Conservation (phyloP, 169 alveolate species). For the Plasmodium ovale region DNA sequence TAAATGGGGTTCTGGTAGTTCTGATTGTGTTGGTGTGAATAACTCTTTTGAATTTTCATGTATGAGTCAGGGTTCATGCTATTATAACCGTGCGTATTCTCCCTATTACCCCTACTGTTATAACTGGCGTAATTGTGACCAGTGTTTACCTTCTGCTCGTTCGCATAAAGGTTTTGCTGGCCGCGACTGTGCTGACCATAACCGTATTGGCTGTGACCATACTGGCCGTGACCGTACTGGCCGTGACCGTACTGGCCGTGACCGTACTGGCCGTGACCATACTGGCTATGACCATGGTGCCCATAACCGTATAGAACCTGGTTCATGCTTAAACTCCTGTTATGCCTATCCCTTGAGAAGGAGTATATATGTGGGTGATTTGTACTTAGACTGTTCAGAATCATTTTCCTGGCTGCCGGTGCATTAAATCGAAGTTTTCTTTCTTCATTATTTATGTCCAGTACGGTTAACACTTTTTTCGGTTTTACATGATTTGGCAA, state of each 20-base stretch:
- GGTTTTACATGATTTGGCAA: slow-evolving; percentile 67
- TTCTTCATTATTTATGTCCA: slow-evolving; percentile 74
- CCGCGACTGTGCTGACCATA: too few relatives aligned
- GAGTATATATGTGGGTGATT: slow-evolving; percentile 72
- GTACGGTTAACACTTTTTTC: slow-evolving; percentile 46
- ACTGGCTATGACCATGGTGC: too few relatives aligned
- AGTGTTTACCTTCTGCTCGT: not conserved
- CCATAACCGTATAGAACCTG: too few relatives aligned
- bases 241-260: too few relatives aligned
- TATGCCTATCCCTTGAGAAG: not conserved
- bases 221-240: not conserved
- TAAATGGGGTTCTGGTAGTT: slow-evolving; percentile 31
- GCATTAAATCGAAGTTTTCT: slow-evolving; percentile 71
- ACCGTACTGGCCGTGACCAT: not conserved
- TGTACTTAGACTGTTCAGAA: slow-evolving; percentile 58
- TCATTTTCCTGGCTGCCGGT: slow-evolving; percentile 73
- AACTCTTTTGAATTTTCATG: slow-evolving; percentile 10
- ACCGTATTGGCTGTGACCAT: not conserved
- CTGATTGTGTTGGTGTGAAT: slow-evolving; percentile 1
- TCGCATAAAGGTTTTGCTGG: not conserved
- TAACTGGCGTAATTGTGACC: not conserved
- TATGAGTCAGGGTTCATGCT: not conserved
- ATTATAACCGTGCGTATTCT: not conserved
- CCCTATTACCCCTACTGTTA: not conserved
- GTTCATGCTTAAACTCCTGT: slow-evolving; percentile 5